Base-by-base conservation (phyloP, 129 eudicot genomes). In the Lactuca saligna region DNA sequence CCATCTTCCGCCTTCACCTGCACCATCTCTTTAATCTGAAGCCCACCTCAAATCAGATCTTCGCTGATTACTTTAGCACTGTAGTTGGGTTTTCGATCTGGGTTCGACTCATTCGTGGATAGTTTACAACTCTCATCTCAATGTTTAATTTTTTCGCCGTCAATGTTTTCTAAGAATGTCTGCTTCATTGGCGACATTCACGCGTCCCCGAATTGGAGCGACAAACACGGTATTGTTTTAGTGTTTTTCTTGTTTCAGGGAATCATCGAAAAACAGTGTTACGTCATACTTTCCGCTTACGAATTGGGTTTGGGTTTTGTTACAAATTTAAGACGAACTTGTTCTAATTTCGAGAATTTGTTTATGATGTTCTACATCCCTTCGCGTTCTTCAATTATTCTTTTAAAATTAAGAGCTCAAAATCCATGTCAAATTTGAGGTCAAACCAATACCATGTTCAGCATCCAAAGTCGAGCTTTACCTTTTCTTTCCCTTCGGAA, bases 201-300 rank as follows among this genome's bases (percentile, higher is more conserved):
- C 88, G 29, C 96, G 96, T 68, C 91, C 96, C 7, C 84, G 94
- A 68, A 68, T 80, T 58, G 96, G 83, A 44, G 75, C 85, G 78
- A 39, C 91, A 2, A 88, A 88, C 37, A 91, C 96, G 96, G 98
- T 91, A 88, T 37, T 34, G 3, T 17, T 12, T 51, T 35, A 61
- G 11, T 25, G 14, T 8, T 31, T 64, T 16, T 54, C 54, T 29
- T 68, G 53, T 34, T 54, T 65, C 13, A 41, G 53, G 53, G 20
- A 62, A 12, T 46, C 15, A 46, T 46, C 51, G 51, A 46, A 46
- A 46, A n/a, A 46, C 3, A 46, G 15, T 46, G 51, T 12, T 11
- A 46, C 51, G 9, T 46, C 51, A 42, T 46, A 46, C 51, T n/a
- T 61, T 61, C 11, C 20, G 66, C 48, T 35, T 61, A n/a, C 31